Base-by-base conservation (phyloP, 306 rosid genomes). In the Prunus mira region DNA sequence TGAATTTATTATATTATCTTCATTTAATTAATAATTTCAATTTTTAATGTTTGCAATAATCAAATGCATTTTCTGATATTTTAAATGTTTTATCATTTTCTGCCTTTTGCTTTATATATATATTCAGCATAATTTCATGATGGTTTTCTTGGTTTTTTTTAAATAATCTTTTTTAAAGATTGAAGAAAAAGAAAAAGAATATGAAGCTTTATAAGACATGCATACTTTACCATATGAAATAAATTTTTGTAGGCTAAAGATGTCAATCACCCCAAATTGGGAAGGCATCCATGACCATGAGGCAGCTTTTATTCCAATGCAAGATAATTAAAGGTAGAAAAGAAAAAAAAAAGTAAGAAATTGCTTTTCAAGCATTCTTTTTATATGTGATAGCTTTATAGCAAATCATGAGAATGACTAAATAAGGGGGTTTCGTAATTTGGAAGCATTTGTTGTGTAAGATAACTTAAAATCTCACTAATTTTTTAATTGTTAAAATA, bases 51-150 rank as follows among this genome's bases (percentile, higher is more conserved):
- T 6, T 1, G 1, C 9, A 34, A 5, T 34, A 34, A 34, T 1
- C 0, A 34, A 34, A 6, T 0, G 0, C 0, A 34, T 34, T 34
- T 34, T 34, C 0, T 34, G 9, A 0, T 6, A 34, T 34, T 34
- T 34, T 34, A 1, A 34, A 34, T 34, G 2, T 34, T 34, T 34
- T 1, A 6, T 9, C 9, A 34, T 34, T 34, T 0, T 34, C 9
- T 34, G 41, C 0, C 0, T 34, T 34, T 0, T 34, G 41, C 9
- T 34, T 34, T 34, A 34, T 1, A 34, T 34, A 34, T 20, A 46
- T 1, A 3, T 69, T 5, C 6, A 28, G 18, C 38, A 50, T 28
- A 27, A 17, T 32, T 71, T 54, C 32, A 4, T n/a, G 22, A 54
- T 8, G 0, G 0, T 2, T 38, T 6, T 55, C 0, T 38, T 6